phyloP scores from a whole-genome alignment of 2,329 filamentous ascomycete species.

The Colletotrichum lindemuthianum region DNA sequence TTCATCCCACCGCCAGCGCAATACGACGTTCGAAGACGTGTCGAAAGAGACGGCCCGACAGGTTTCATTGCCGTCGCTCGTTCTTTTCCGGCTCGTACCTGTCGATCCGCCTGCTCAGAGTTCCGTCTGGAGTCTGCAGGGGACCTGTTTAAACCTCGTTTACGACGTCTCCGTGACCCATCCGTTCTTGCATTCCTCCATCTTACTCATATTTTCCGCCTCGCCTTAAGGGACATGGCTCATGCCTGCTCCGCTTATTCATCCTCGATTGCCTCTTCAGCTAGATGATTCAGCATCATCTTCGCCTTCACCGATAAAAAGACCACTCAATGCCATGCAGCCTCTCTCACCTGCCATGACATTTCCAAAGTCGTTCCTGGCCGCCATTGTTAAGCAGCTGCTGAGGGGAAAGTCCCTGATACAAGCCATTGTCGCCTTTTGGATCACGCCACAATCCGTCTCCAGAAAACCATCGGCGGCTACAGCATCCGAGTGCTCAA shows the following conservation, averaged over 20 bases:
- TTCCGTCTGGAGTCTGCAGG: constrained; percentile 14
- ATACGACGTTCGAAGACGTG: constrained; percentile 26
- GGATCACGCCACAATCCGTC: constrained; percentile 24
- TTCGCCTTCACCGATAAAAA: constrained; percentile 2
- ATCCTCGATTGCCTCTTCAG: constrained; percentile 32
- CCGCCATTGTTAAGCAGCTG: constrained; percentile 66
- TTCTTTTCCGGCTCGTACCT: constrained; percentile 13
- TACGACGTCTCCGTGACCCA: constrained; percentile 27
- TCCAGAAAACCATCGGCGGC: constrained; percentile 27
- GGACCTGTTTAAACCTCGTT: constrained; percentile 32
- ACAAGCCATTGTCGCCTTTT: constrained; percentile 59
- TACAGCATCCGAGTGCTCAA: constrained; percentile 16
- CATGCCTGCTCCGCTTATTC: constrained; percentile 29
- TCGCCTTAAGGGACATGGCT: constrained; percentile 31
- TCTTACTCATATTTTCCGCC: constrained; percentile 16
- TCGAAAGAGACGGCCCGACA: constrained; percentile 15
- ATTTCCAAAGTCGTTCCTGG: constrained; percentile 63
- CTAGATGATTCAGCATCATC: constrained; percentile 35
- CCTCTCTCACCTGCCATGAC: constrained; percentile 67
- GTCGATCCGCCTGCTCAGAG: constrained; percentile 21
- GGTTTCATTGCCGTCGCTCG: constrained; percentile 31
- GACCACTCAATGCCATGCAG: constrained; percentile 53
- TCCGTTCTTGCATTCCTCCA: constrained; percentile 5
- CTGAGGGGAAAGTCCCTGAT: constrained; percentile 68
- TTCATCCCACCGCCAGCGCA: constrained; percentile 11